Conservation (phyloP, 2,329 filamentous ascomycete species). For the Thermomyces lanuginosus region DNA sequence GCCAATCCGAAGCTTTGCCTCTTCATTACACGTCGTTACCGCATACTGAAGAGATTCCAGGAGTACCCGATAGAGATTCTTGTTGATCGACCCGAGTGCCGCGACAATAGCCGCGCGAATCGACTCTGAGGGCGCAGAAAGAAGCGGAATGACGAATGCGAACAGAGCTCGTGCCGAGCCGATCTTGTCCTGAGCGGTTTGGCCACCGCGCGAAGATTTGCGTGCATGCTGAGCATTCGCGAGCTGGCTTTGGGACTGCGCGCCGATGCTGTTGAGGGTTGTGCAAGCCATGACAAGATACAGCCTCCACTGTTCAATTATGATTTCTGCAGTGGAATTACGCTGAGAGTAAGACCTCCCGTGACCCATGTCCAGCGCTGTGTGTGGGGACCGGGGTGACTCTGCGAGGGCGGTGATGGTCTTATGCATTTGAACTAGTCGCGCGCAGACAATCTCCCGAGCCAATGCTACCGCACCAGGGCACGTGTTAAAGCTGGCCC, state of each 20-base stretch:
- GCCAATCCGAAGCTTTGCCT: conserved; percentile 63
- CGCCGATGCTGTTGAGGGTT: conserved; percentile 71
- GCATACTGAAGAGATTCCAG: conserved; percentile 80
- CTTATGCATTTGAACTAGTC: conserved; percentile 84
- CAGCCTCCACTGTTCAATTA: conserved; percentile 95
- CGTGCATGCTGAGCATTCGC: conserved; percentile 56
- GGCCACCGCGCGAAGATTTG: conserved; percentile 55
- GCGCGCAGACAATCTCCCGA: conserved; percentile 79
- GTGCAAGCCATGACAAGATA: conserved; percentile 96
- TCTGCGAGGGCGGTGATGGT: conserved; percentile 67
- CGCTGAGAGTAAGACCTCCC: conserved; percentile 22
- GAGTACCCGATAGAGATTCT: conserved; percentile 78
- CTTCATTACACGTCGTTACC: conserved; percentile 71
- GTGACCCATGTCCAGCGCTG: conserved; percentile 19
- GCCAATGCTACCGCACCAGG: conserved; percentile 82
- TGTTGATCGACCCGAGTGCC: conserved; percentile 86
- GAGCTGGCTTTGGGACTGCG: conserved; percentile 41
- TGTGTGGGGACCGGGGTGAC: conserved; percentile 39
- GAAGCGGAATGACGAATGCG: conserved; percentile 73
- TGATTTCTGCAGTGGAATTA: conserved; percentile 57
- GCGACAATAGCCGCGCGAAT: conserved; percentile 82
- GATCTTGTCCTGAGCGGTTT: conserved; percentile 57
- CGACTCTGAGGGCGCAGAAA: conserved; percentile 61
- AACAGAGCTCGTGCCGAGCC: conserved; percentile 80
- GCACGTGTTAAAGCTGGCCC: conserved; percentile 78